These are phyloP conservation scores for Blastobotrys attinorum DNA, from an alignment of 805 yeast genomes.

Conservation along the genomic window DNA sequence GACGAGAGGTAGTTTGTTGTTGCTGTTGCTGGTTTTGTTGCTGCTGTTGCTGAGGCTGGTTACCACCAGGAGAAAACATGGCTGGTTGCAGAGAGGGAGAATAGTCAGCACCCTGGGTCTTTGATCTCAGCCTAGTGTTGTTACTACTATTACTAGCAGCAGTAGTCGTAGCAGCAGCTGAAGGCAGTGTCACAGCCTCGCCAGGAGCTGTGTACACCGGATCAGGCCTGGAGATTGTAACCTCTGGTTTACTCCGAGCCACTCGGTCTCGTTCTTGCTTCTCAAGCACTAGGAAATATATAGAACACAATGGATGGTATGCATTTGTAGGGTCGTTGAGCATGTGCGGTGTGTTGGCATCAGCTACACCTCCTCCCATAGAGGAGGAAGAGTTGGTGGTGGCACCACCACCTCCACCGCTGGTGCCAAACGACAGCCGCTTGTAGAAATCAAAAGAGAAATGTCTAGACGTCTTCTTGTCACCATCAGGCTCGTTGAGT, in stretches of 20 bases:
- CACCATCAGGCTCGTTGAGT: conserved; percentile 4
- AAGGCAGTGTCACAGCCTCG: not conserved
- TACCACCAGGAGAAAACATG: not conserved
- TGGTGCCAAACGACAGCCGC: not conserved
- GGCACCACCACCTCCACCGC: no score
- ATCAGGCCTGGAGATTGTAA: not conserved
- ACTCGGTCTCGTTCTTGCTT: conserved; percentile 43
- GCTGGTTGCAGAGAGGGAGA: not conserved
- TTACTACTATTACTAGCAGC: not conserved
- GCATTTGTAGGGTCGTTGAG: conserved; percentile 68
- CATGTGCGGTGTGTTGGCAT: not conserved
- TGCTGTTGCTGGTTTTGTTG: not conserved
- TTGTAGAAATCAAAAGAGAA: not conserved
- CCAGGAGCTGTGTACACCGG: no score
- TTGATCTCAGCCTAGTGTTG: not conserved
- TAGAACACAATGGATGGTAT: conserved; percentile 80
- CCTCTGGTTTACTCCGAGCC: not conserved
- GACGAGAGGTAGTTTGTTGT: not conserved
- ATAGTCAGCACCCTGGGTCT: not conserved
- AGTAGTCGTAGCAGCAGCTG: not conserved
- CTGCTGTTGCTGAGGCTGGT: not conserved
- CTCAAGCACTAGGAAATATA: conserved; percentile 81
- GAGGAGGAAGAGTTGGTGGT: not conserved
- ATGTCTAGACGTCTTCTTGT: not conserved
- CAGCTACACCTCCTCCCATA: not conserved